phyloP scores from a whole-genome alignment of 305 asterid genomes.

The Fraxinus albicans region DNA sequence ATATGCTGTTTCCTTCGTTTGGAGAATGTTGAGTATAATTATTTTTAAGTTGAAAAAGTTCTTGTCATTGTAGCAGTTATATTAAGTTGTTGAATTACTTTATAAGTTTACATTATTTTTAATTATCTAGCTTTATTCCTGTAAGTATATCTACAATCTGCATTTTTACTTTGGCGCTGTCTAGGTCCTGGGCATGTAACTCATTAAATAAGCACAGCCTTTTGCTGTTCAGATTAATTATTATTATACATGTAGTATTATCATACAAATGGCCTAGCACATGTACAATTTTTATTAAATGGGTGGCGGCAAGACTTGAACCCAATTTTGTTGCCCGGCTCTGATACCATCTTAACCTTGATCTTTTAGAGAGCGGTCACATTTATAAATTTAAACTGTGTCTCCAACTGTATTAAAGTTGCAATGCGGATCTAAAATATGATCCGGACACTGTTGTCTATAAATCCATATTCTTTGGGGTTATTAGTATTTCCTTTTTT shows the following conservation, averaged over 20 bases:
- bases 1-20: not conserved
- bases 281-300: not conserved
- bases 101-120: not conserved
- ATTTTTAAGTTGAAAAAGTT: not conserved
- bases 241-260: not conserved
- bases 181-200: not conserved
- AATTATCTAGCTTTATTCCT: not conserved
- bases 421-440: not conserved
- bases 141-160: not conserved
- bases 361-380: not conserved
- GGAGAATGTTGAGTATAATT: constrained; percentile 12
- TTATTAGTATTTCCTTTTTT: not conserved
- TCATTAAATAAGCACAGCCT: not conserved
- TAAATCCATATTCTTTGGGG: not conserved
- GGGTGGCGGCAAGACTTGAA: not conserved
- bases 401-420: not conserved
- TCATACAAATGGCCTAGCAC: not conserved
- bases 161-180: not conserved
- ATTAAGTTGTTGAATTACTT: not conserved
- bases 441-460: not conserved
- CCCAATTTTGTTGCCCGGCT: not conserved
- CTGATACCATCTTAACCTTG: not conserved
- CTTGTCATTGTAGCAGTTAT: not conserved
- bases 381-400: not conserved
- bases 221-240: not conserved